Base-by-base conservation (phyloP, 73 alveolate species). In the Effrenium voratum region DNA sequence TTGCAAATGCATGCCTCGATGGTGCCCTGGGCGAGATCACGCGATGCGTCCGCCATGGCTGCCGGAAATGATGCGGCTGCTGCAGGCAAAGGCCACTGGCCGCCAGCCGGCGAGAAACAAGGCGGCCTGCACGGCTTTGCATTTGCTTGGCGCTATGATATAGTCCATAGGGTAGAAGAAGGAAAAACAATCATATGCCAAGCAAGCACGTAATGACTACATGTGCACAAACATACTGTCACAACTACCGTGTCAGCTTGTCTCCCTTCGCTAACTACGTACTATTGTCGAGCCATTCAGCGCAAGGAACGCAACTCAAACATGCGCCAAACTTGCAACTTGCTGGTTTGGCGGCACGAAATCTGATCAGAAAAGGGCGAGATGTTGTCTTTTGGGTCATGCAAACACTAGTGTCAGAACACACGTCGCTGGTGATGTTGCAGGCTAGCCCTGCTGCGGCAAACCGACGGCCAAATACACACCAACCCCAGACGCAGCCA, bases 1-100 rank as follows among this genome's bases (percentile, higher is more conserved):
- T n/a, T n/a, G n/a, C n/a, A n/a, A n/a, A n/a, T n/a, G n/a, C 77
- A 16, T 3, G 55, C 97, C 97, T 90, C 97, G 97, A 90, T 90
- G 97, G 57, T 90, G 97, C 97, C 97, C 97, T 90, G 97, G 45
- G 97, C 97, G 50, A 90, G 68, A 59, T 90, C 97, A 24, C 97
- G 60, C 88, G 97, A 66, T 45, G 97, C 88, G 66, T 90, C 97
- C 97, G 88, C 97, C 97, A 90, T 90, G 97, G 50, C 45, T 76
- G 97, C 94, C 13, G 36, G n/a, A 16, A n/a, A 28, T 59, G 73
- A 28, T 59, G 34, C 30, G 30, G 73, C n/a, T n/a, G n/a, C n/a
- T 28, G 34, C 22, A 59, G 30, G 15, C 30, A 59, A 59, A 59
- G 22, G 73, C 34, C 22, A 59, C 34, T 15, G 36, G 22, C 73